Conservation (phyloP, 2,329 filamentous ascomycete species). For the Cyphellophora attinorum region DNA sequence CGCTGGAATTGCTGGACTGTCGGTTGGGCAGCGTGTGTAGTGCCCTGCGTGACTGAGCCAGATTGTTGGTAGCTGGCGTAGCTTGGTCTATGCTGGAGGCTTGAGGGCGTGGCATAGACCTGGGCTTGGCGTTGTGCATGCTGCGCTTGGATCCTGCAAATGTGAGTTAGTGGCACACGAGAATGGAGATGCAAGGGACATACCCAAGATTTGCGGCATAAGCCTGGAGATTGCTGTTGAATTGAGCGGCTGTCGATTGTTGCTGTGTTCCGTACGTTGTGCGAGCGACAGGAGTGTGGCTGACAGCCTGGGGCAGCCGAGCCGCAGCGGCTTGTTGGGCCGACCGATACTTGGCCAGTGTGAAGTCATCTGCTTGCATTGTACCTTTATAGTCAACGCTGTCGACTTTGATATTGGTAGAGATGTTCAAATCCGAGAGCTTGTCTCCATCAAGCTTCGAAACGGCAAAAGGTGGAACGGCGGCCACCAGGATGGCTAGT, state of each 20-base stretch:
- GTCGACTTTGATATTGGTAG: slow-evolving; percentile 64
- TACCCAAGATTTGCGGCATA: slow-evolving; percentile 17
- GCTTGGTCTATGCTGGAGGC: slow-evolving; percentile 22
- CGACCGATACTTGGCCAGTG: slow-evolving; percentile 38
- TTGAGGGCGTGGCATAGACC: slow-evolving; percentile 22
- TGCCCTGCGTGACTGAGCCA: too few relatives aligned
- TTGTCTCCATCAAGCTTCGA: slow-evolving; percentile 80
- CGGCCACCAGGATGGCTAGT: slow-evolving; percentile 62
- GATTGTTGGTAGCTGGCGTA: slow-evolving; percentile 24
- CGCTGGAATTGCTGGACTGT: slow-evolving; percentile 32
- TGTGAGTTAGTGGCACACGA: too few relatives aligned
- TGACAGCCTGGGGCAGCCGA: slow-evolving; percentile 15
- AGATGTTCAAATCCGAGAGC: slow-evolving; percentile 72
- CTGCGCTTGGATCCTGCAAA: too few relatives aligned
- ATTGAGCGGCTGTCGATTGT: slow-evolving; percentile 6
- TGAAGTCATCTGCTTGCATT: slow-evolving; percentile 72
- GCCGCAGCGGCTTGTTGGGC: slow-evolving; percentile 23
- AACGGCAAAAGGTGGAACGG: slow-evolving; percentile 73
- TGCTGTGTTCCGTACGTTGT: slow-evolving; percentile 7
- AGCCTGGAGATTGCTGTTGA: slow-evolving; percentile 5
- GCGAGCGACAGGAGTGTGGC: slow-evolving; percentile 13
- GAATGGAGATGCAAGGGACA: too few relatives aligned
- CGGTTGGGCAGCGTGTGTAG: slow-evolving; percentile 25
- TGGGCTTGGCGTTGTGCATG: slow-evolving; percentile 20
- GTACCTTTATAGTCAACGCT: slow-evolving; percentile 65